Evolutionary conservation across 1,139 yeast genomes (phyloP).

Genomic region (Magnusiomyces ingens): DNA sequence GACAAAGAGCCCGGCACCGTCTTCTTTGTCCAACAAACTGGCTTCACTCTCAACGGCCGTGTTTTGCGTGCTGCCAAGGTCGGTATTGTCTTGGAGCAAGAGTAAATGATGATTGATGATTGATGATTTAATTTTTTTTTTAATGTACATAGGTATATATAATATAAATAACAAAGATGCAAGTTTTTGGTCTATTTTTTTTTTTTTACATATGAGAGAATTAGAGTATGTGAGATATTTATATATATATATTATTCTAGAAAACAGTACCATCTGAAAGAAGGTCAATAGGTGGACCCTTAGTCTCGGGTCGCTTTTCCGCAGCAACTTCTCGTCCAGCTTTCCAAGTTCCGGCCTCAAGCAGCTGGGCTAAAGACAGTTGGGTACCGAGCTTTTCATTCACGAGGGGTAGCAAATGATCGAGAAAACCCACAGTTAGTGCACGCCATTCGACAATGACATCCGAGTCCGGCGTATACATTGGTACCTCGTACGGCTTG

Average conservation of each 20-base stretch:
- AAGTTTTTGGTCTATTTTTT: too few relatives aligned
- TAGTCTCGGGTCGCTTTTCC: slow-evolving; percentile 39
- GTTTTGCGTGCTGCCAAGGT: slow-evolving; percentile 96
- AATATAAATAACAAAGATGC: too few relatives aligned
- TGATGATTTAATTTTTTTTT: too few relatives aligned
- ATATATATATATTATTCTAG: slow-evolving; percentile 25
- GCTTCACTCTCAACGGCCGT: slow-evolving; percentile 78
- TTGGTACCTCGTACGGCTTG: slow-evolving; percentile 37
- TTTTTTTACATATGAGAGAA: too few relatives aligned
- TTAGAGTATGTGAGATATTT: neutral
- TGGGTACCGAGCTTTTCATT: slow-evolving; percentile 35
- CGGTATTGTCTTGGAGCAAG: slow-evolving; percentile 54
- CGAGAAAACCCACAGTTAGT: slow-evolving; percentile 48
- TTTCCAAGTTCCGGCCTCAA: slow-evolving; percentile 62
- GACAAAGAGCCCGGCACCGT: slow-evolving; percentile 91
- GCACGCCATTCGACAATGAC: slow-evolving; percentile 62
- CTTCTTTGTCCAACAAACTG: slow-evolving; percentile 88
- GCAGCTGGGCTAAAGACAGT: slow-evolving; percentile 45
- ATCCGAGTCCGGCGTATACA: slow-evolving; percentile 47
- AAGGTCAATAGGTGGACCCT: slow-evolving; percentile 55
- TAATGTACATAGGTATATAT: too few relatives aligned
- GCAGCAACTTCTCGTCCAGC: slow-evolving; percentile 54
- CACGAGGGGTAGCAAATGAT: slow-evolving; percentile 42
- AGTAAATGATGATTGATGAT: neutral
- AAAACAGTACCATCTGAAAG: slow-evolving; percentile 56